Base-by-base conservation (phyloP, 495 filamentous ascomycete genomes). In the Penicillium riverlandense region DNA sequence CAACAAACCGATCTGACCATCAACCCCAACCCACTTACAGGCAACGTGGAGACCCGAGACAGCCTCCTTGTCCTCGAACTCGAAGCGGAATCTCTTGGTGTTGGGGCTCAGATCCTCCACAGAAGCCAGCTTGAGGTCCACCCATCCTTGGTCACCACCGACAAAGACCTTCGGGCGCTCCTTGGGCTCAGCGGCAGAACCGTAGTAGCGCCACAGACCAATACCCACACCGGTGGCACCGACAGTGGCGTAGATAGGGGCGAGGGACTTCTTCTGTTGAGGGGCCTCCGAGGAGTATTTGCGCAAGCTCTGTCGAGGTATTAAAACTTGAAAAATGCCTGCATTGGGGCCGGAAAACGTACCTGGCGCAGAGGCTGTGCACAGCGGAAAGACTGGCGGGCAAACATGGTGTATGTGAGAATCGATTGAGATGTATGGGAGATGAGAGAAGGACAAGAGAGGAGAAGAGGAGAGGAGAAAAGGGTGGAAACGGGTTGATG, bases 41-140 rank as follows among this genome's bases (percentile, higher is more conserved):
- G 94, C 79, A 50, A 95, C 69, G 28, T 74, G 64, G 49, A 98
- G 64, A 41, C 92, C 92, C 44, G 83, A 86, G 37, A 94, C 82
- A 65, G 83, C 77, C 59, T 96, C 83, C 53, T 80, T 77, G 54
- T 91, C 83, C n/a, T 86, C 84, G 22, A 94, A 80, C 35, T 77
- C 74, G 68, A 95, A 95, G 53, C 85, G 82, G 57, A 96, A 70
- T 37, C 71, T 76, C 82, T 96, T 96, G 44, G 88, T 90, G 75
- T 95, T 95, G 71, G 85, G 82, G 69, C 84, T 95, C 66, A 95
- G 62, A 11, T 62, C 55, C 67, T 88, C 84, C 50, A 88, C 75
- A n/a, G 80, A 77, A 35, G 87, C 80, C 36, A 98, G 75, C 71
- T 83, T 80, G 50, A 95, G 78, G 48, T 79, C 77, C 35, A 95